Conservation (phyloP, 2,329 filamentous ascomycete species). For the Aspergillus quadricinctus region DNA sequence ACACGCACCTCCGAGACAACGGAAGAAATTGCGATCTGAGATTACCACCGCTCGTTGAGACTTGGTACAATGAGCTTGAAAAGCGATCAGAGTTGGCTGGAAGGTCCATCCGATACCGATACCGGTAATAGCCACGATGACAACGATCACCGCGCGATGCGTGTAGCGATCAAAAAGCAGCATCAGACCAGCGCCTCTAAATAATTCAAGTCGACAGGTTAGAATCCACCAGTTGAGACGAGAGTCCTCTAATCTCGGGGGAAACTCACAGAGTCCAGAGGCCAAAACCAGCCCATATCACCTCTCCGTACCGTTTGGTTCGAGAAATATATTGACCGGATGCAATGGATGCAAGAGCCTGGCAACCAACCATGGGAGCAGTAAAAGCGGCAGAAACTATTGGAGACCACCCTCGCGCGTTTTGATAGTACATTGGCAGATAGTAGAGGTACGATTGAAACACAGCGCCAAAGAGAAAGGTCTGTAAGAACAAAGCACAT, state of each 20-base stretch:
- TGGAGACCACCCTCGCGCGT: constrained; percentile 45
- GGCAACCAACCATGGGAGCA: constrained; percentile 47
- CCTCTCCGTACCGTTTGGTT: constrained; percentile 54
- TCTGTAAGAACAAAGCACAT: constrained; percentile 53
- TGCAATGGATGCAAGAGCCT: constrained; percentile 35
- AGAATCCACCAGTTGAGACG: neutral
- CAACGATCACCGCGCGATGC: constrained; percentile 45
- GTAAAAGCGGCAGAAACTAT: constrained; percentile 50
- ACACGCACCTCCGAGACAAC: constrained; percentile 55
- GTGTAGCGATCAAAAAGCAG: constrained; percentile 47
- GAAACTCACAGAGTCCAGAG: constrained; percentile 45
- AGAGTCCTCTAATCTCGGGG: too few relatives aligned
- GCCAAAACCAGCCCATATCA: constrained; percentile 49
- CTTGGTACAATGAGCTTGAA: constrained; percentile 55
- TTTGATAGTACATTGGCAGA: constrained; percentile 60
- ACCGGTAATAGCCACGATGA: constrained; percentile 50
- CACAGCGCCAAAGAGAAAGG: constrained; percentile 56
- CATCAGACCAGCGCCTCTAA: constrained; percentile 49
- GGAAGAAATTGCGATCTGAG: constrained; percentile 59
- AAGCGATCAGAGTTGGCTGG: constrained; percentile 53
- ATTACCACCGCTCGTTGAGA: constrained; percentile 59
- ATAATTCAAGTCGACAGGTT: neutral
- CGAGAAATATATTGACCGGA: constrained; percentile 58
- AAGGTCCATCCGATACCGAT: constrained; percentile 52
- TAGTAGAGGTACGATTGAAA: constrained; percentile 60